phyloP scores from a whole-genome alignment of 164 flowering plant species.

The Kingdonia uniflora region DNA sequence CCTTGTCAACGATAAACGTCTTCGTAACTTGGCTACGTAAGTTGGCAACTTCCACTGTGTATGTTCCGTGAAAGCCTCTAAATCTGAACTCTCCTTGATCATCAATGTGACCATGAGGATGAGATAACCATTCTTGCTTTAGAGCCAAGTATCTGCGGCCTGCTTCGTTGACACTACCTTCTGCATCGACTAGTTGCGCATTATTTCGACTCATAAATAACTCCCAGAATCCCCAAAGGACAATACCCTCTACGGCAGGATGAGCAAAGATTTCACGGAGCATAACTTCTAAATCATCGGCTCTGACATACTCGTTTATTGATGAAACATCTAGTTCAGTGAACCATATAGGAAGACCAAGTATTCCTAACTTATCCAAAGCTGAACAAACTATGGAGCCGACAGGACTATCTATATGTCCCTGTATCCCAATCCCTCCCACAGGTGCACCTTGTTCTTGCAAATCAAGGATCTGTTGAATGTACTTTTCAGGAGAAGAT shows the following conservation, averaged over 20 bases:
- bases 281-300: conserved; percentile 93
- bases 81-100: conserved; percentile 51
- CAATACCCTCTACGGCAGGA: conserved; percentile 80
- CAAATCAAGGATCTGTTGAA: conserved; percentile 55
- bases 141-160: conserved; percentile 57
- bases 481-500: conserved; percentile 80
- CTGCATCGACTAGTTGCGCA: conserved; percentile 76
- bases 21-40: conserved; percentile 29
- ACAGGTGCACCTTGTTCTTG: conserved; percentile 88
- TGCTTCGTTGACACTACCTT: conserved; percentile 78
- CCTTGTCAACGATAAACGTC: conserved; percentile 66
- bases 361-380: conserved; percentile 63
- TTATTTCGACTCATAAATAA: conserved; percentile 80
- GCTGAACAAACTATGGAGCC: conserved; percentile 72
- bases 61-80: conserved; percentile 78
- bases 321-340: conserved; percentile 91
- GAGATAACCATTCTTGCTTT: conserved; percentile 69
- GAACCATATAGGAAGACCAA: conserved; percentile 95
- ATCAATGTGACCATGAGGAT: conserved; percentile 48
- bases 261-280: conserved; percentile 83
- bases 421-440: conserved; percentile 88
- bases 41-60: conserved; percentile 32
- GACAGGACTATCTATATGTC: conserved; percentile 78
- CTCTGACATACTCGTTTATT: conserved; percentile 66
- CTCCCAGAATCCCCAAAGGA: conserved; percentile 99